phyloP scores from a whole-genome alignment of 1,139 yeast species.

The Meyerozyma smithsonii region DNA sequence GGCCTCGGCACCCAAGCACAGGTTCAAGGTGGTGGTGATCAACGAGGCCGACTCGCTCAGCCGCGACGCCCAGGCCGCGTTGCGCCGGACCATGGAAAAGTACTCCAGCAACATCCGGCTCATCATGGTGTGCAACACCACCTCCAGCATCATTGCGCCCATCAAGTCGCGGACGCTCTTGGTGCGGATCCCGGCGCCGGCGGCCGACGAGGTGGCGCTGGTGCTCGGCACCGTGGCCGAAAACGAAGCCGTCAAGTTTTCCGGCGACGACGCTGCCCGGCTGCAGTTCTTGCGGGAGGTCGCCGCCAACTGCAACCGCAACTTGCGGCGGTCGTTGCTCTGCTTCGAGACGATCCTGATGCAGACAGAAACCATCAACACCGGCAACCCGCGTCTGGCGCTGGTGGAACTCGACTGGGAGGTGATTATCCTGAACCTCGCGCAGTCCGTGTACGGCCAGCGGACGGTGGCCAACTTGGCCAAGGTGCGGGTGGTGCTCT shows the following conservation, averaged over 20 bases:
- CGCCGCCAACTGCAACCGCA: slow-evolving; percentile 57
- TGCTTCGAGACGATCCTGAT: slow-evolving; percentile 82
- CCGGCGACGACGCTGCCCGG: slow-evolving; percentile 31
- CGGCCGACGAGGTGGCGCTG: slow-evolving; percentile 46
- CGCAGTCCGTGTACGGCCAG: slow-evolving; percentile 53
- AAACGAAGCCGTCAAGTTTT: slow-evolving; percentile 49
- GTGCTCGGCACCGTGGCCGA: slow-evolving; percentile 54
- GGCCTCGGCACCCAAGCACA: slow-evolving; percentile 43
- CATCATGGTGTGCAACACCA: slow-evolving; percentile 80
- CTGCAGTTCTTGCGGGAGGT: slow-evolving; percentile 44
- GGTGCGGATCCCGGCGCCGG: slow-evolving; percentile 83
- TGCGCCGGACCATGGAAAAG: slow-evolving; percentile 97
- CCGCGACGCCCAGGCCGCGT: slow-evolving; percentile 96
- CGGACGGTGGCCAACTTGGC: slow-evolving; percentile 71
- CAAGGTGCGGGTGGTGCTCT: slow-evolving; percentile 67
- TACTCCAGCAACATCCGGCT: slow-evolving; percentile 84
- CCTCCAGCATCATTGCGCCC: slow-evolving; percentile 89
- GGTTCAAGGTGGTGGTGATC: slow-evolving; percentile 87
- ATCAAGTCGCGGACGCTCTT: slow-evolving; percentile 88
- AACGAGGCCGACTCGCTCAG: slow-evolving; percentile 92
- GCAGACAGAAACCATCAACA: slow-evolving; percentile 54
- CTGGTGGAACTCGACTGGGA: slow-evolving; percentile 77
- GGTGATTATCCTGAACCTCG: slow-evolving; percentile 61
- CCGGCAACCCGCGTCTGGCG: slow-evolving; percentile 33
- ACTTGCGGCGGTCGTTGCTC: slow-evolving; percentile 72